Evolutionary conservation across 345 rosid genomes (phyloP).

Genomic region (Brassica cretica): DNA sequence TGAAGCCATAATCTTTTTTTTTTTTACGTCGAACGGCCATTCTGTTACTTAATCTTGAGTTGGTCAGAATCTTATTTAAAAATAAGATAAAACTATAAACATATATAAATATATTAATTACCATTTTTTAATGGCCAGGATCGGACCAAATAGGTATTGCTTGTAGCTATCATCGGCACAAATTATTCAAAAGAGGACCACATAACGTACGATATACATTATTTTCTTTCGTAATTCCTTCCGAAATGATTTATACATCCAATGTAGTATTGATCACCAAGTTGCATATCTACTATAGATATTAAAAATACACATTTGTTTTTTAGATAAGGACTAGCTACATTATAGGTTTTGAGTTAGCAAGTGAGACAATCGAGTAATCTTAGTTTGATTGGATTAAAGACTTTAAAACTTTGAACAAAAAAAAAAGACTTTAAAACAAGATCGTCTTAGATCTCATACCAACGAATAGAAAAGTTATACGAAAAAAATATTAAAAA

Average conservation of each 20-base stretch:
- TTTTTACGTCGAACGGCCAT: neutral
- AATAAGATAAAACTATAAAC: neutral
- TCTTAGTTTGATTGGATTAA: neutral
- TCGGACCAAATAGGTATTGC: conserved; percentile 20
- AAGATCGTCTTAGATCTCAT: neutral
- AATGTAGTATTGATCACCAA: neutral
- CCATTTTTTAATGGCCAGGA: neutral
- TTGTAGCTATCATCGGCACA: conserved; percentile 30
- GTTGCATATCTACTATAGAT: neutral
- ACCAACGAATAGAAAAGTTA: neutral
- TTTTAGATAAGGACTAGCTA: neutral
- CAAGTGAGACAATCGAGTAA: neutral
- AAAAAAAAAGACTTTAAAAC: too few species aligned
- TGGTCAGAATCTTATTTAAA: neutral
- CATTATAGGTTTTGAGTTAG: neutral
- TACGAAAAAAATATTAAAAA: neutral
- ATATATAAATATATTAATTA: neutral
- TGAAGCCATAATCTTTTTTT: neutral
- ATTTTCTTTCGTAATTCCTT: neutral
- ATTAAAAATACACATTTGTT: too few species aligned
- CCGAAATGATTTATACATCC: neutral
- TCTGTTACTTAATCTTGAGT: too few species aligned
- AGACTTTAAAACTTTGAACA: neutral
- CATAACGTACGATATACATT: neutral
- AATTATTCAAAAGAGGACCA: conserved; percentile 22